Evolutionary conservation across 208 protist genomes (phyloP), one percentile per base, ranked within the genome.

Genomic region (Naegleria fowleri): DNA sequence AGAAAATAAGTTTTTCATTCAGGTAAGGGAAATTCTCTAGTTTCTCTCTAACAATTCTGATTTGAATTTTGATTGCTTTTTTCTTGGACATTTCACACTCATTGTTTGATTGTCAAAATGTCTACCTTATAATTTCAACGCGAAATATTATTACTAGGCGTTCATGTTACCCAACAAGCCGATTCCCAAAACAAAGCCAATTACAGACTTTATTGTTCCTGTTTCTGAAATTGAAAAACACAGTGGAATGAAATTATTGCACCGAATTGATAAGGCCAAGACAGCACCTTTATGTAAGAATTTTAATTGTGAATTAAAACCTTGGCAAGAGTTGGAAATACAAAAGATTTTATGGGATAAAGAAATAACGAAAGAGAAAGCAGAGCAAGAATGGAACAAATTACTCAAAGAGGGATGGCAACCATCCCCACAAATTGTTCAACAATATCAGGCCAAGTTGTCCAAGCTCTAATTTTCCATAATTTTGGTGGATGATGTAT

Each of bases 161-260:
- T 79, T 79, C n/a, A 79, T 79, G 67, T 13, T 79, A 9, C 67
- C 67, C 7, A 79, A 79, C n/a, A 79, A 79, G 25, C 16, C 16
- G 5, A 79, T 79, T 79, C 67, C 67, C 29, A 79, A 79, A 79
- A 13, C 16, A 25, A 29, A 79, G 29, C 16, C 16, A 79, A 36
- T 79, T 36, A 79, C 67, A 7, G 67, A 79, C n/a, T 79, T 79
- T 79, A 79, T 79, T 36, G 67, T 79, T 79, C 67, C 67, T 36
- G 67, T 79, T 79, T 79, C 67, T 15, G 67, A 79, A 7, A 79
- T 79, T 79, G 67, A 79, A 36, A 79, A 79, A 33, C 67, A 36
- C 29, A 79, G 67, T 36, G 67, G 67, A 36, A 36, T 79, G 29
- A 25, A 79, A 79, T 79, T 79, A 33, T 79, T 79, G 25, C 67